A percentile compares a stretch with the other conserved stretches of the same genome.
phyloP scores from a whole-genome alignment of 1,139 yeast species.

The Magnusiomyces suaveolens region DNA sequence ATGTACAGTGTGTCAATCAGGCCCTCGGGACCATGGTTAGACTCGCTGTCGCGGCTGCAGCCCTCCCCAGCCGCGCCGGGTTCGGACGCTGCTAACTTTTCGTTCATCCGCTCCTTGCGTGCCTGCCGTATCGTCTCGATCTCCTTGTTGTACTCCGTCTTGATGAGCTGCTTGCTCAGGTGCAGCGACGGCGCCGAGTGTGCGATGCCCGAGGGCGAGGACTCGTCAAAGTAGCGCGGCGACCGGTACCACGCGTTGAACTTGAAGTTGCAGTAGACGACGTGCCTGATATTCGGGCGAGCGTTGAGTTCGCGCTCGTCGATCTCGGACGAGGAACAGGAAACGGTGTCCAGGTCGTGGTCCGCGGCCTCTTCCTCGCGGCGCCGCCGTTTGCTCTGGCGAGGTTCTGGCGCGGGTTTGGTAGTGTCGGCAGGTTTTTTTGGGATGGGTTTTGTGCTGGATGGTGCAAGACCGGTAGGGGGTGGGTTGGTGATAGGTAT shows the following conservation, averaged over 20 bases:
- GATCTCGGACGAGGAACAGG: slow-evolving; percentile 2
- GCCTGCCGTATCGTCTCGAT: slow-evolving; percentile 22
- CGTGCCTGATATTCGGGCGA: slow-evolving; percentile 44
- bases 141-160: slow-evolving; percentile 26
- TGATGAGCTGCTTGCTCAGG: background rate
- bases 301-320: slow-evolving; percentile 3
- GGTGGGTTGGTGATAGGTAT: too few relatives aligned
- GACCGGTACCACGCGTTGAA: slow-evolving; percentile 83
- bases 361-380: background rate
- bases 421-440: background rate
- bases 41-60: background rate
- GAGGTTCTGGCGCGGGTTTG: background rate
- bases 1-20: slow-evolving; percentile 52
- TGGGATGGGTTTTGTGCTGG: background rate
- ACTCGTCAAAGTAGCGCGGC: slow-evolving; percentile 53
- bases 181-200: slow-evolving; percentile 4
- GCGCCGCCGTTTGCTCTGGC: background rate
- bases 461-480: background rate
- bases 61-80: background rate
- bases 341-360: background rate
- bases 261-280: slow-evolving; percentile 54
- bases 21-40: slow-evolving; percentile 7
- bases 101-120: slow-evolving; percentile 11
- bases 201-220: slow-evolving; percentile 11
- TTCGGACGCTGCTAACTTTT: slow-evolving; percentile 13